Percentiles rank a stretch among this genome's conserved stretches.
Conservation (phyloP, 129 eudicot species). For the sunflower (Helianthus annuus) region HanXRQr2.0-SUNRISE NC_035439.2:145803921-145804420, state of each 20-base stretch:
- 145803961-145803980: not conserved
- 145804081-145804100: conserved; percentile 2
- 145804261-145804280: not conserved
- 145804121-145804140: conserved; percentile 5
- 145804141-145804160: not conserved
- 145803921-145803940: not conserved
- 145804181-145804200: conserved; percentile 20
- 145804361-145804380: conserved; percentile 1
- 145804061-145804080: not conserved
- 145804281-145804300: not conserved
- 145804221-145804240: not conserved
- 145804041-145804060: not conserved
- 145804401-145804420: conserved; percentile 4
- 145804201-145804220: conserved; percentile 20
- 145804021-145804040: not conserved
- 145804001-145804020: not conserved
- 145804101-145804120: not conserved
- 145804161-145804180: conserved; percentile 7
- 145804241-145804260: not conserved
- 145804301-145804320: not conserved
- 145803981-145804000: not conserved
- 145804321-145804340: conserved; percentile 6
- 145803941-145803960: conserved; percentile 8
- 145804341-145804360: conserved; percentile 11
- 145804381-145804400: not conserved